Evolutionary conservation across 768 basidiomycete genomes (phyloP), one percentile per base, ranked within the genome.

Genomic region (Trametes cingulata): DNA sequence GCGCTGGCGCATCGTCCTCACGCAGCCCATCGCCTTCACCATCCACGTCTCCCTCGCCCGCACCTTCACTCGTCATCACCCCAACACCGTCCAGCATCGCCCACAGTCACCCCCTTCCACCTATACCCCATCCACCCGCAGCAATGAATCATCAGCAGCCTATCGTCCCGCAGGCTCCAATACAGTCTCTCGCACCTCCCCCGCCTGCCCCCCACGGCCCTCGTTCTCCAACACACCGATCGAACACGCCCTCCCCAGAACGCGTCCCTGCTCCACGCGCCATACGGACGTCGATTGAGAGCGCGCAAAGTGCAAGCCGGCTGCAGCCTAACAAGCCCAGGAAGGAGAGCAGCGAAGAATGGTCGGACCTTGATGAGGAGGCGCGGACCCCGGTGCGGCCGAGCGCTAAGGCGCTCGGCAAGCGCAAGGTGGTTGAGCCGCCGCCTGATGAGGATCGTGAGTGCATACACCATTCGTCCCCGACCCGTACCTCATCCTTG

Each of bases 361-460:
- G 39, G 48, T 55, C 56, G 33, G 68, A 62, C 20, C 37, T 55
- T 8, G 43, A 40, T 12, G 61, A 66, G 12, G 69, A 65, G 15
- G 68, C 58, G 6, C 61, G 54, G 49, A 72, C 75, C 14, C 83
- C 81, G n/a, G 67, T 78, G 12, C 79, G 80, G 63, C 94, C 91
- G 0, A 94, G 91, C 70, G 88, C 83, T 36, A 97, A 95, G 71
- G 93, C 94, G 3, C 80, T 95, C 2, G 94, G 94, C 17, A 97
- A 96, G 76, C 81, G 91, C 65, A 82, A 78, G 66, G 83, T 87
- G 15, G 73, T 85, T 9, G 84, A 83, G 42, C 71, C 73, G 37
- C 83, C 84, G 51, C 82, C 84, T 49, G 77, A 77, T 9, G 60
- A 72, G 25, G 82, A 83, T 36, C 74, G 83, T 83, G 65, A 57